Conservation (phyloP, 805 yeast genomes). For the Blastobotrys peoriensis region DNA sequence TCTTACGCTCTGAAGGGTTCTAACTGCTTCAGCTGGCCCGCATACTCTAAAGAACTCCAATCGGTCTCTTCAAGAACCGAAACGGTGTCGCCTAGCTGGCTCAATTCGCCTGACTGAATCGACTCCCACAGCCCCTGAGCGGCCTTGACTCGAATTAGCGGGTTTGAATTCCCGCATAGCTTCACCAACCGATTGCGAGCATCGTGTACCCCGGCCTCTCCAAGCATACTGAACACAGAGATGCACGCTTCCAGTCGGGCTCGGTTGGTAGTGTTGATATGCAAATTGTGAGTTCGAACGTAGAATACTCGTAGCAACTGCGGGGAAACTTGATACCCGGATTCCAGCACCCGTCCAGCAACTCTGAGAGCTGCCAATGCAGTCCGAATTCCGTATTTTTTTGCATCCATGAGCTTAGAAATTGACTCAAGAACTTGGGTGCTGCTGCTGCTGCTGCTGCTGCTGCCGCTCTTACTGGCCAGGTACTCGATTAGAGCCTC, state of each 20-base stretch:
- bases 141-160: slow-evolving; percentile 33
- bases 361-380: slow-evolving; percentile 11
- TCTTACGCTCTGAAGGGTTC: too few relatives aligned
- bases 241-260: slow-evolving; percentile 37
- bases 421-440: slow-evolving; percentile 1
- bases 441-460: too few relatives aligned
- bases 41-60: too few relatives aligned
- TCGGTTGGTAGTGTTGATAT: slow-evolving; percentile 42
- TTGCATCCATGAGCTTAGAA: slow-evolving; percentile 5
- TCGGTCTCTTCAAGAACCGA: too few relatives aligned
- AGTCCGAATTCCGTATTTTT: background rate
- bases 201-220: slow-evolving; percentile 5
- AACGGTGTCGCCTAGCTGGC: too few relatives aligned
- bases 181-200: slow-evolving; percentile 24
- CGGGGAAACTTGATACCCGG: slow-evolving; percentile 19
- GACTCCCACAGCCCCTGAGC: slow-evolving; percentile 39
- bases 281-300: slow-evolving; percentile 44
- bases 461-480: too few relatives aligned
- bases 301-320: slow-evolving; percentile 37
- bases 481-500: slow-evolving; percentile 10
- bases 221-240: slow-evolving; percentile 1
- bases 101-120: too few relatives aligned
- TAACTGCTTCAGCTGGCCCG: too few relatives aligned
- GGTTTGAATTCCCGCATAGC: slow-evolving; percentile 31
- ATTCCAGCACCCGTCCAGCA: slow-evolving; percentile 8